phyloP scores from a whole-genome alignment of 2,329 filamentous ascomycete genomes.

The Chaetomiaceae sp. region DNA sequence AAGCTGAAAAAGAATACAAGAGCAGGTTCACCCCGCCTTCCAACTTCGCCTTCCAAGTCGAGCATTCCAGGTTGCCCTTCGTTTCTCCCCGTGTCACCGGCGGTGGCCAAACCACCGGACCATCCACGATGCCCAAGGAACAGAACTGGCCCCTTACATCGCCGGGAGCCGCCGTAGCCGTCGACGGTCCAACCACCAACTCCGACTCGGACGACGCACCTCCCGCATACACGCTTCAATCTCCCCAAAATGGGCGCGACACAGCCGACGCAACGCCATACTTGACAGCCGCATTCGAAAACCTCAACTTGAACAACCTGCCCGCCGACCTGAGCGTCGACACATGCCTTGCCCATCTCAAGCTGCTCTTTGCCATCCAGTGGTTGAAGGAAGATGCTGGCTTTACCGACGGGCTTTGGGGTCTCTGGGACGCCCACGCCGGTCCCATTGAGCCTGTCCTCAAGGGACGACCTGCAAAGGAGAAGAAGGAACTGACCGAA shows the following conservation, averaged over 20 bases:
- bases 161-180: too few species aligned
- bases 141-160: too few species aligned
- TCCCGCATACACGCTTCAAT: slow-evolving; percentile 11
- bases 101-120: too few species aligned
- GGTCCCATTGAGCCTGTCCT: slow-evolving; percentile 18
- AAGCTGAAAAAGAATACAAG: not conserved
- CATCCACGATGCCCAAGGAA: too few species aligned
- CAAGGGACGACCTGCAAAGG: slow-evolving; percentile 7
- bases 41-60: too few species aligned
- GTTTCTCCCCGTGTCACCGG: too few species aligned
- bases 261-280: not conserved
- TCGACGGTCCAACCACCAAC: too few species aligned
- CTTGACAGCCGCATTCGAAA: slow-evolving; percentile 25
- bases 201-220: not conserved
- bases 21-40: too few species aligned
- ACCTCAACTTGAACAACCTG: slow-evolving; percentile 14
- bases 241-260: not conserved
- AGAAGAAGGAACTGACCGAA: not conserved
- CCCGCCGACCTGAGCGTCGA: slow-evolving; percentile 40
- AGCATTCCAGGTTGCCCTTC: too few species aligned
- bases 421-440: slow-evolving; percentile 49
- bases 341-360: slow-evolving; percentile 68
- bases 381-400: slow-evolving; percentile 63
- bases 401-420: slow-evolving; percentile 63
- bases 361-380: slow-evolving; percentile 65